A percentile compares a stretch with the other conserved stretches of the same genome.
Conservation (phyloP, 2,329 filamentous ascomycete genomes). For the Trichoderma brevicompactum region DNA sequence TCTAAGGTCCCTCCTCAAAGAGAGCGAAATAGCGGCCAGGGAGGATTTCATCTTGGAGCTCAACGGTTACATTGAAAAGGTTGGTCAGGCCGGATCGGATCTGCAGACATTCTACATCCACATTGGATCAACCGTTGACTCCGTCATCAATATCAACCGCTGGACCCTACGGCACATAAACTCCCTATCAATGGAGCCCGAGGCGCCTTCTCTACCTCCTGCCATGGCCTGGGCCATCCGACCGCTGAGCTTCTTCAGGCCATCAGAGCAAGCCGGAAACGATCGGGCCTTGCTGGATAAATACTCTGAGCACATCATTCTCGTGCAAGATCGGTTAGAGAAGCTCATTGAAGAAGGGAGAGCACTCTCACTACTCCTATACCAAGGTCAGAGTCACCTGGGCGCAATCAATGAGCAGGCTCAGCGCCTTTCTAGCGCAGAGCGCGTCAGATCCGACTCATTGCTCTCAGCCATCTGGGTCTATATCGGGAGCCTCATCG, state of each 20-base stretch:
- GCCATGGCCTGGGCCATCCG: slow-evolving; percentile 49
- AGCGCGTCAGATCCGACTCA: slow-evolving; percentile 64
- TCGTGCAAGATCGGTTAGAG: slow-evolving; percentile 71
- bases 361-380: slow-evolving; percentile 66
- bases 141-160: slow-evolving; percentile 73
- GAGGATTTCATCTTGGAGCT: slow-evolving; percentile 77
- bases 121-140: slow-evolving; percentile 74
- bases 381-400: slow-evolving; percentile 70
- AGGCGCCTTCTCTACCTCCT: slow-evolving; percentile 41
- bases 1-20: slow-evolving; percentile 71
- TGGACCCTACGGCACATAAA: slow-evolving; percentile 75
- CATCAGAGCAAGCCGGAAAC: slow-evolving; percentile 51
- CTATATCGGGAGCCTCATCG: slow-evolving; percentile 70
- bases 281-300: slow-evolving; percentile 70
- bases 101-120: slow-evolving; percentile 77
- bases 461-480: slow-evolving; percentile 75
- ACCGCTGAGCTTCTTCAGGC: slow-evolving; percentile 66
- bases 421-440: slow-evolving; percentile 63
- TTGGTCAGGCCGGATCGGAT: slow-evolving; percentile 65
- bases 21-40: slow-evolving; percentile 68
- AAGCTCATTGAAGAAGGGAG: slow-evolving; percentile 72
- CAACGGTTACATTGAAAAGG: slow-evolving; percentile 73
- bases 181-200: slow-evolving; percentile 53
- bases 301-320: slow-evolving; percentile 72
- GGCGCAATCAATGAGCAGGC: slow-evolving; percentile 71